Conservation (phyloP, 345 rosid species). For the Anastatica hierochuntica region DNA sequence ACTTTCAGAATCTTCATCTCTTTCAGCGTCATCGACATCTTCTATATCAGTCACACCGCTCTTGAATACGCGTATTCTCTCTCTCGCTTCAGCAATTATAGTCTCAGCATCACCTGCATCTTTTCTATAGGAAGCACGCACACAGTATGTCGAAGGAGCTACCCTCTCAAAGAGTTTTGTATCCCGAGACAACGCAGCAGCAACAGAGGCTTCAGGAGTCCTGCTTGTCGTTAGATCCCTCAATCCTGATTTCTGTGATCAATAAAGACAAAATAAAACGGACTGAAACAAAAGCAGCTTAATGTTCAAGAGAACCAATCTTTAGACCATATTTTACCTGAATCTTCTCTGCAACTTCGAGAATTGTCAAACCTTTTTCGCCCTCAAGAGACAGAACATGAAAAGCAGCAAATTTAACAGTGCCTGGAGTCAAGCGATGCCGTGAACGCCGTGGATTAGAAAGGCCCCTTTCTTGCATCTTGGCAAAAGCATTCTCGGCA, state of each 20-base stretch:
- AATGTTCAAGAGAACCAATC: neutral
- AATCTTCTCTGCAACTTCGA: constrained; percentile 87
- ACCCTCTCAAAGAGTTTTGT: constrained; percentile 85
- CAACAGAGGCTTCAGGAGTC: constrained; percentile 94
- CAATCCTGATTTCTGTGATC: constrained; percentile 67
- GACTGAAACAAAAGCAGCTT: neutral
- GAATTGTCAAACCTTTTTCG: constrained; percentile 60
- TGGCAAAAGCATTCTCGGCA: constrained; percentile 72
- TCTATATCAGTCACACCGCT: constrained; percentile 53
- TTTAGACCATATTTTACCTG: constrained; percentile 43
- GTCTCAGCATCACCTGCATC: constrained; percentile 58
- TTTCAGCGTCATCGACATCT: constrained; percentile 82
- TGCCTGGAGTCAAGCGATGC: constrained; percentile 90
- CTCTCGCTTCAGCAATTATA: constrained; percentile 70
- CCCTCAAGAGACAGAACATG: constrained; percentile 79
- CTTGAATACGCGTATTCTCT: constrained; percentile 54
- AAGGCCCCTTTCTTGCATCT: constrained; percentile 81
- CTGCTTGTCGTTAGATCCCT: constrained; percentile 87
- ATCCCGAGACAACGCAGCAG: constrained; percentile 93
- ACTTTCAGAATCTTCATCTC: constrained; percentile 82
- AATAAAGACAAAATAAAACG: neutral
- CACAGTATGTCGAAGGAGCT: constrained; percentile 93
- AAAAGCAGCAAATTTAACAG: constrained; percentile 91
- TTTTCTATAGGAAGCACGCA: constrained; percentile 72
- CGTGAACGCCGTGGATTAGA: constrained; percentile 70